phyloP scores from a whole-genome alignment of 352 stramenopile genomes.

The Phytophthora cactorum region DNA sequence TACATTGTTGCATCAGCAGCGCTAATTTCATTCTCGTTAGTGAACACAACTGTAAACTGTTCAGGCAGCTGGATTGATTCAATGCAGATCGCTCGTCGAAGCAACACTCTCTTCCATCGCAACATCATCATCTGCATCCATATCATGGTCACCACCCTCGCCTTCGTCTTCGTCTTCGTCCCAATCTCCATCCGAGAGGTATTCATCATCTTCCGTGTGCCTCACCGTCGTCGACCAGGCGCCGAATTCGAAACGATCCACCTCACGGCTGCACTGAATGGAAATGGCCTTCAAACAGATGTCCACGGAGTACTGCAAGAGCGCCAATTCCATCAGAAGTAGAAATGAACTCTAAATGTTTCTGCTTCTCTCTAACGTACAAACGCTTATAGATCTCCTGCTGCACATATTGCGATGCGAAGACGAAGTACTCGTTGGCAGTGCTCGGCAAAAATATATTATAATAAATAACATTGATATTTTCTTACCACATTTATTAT shows the following conservation, averaged over 20 bases:
- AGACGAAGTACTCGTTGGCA: constrained; percentile 20
- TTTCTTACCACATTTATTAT: too few relatives aligned
- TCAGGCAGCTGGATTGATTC: neutral
- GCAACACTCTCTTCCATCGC: constrained; percentile 2
- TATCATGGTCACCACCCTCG: constrained; percentile 1
- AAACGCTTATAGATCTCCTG: constrained; percentile 15
- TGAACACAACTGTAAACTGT: too few relatives aligned
- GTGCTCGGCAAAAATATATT: too few relatives aligned
- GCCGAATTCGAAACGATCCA: constrained; percentile 8
- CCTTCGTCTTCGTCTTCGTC: too few relatives aligned
- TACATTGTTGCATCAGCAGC: neutral
- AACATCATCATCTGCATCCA: neutral
- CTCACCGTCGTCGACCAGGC: neutral
- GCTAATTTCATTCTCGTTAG: neutral
- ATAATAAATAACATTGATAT: too few relatives aligned
- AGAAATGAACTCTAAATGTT: constrained; percentile 1
- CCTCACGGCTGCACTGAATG: constrained; percentile 4
- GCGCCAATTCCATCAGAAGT: neutral
- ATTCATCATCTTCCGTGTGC: neutral
- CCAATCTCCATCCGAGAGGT: too few relatives aligned
- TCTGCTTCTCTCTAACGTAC: constrained; percentile 1
- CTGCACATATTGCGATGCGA: constrained; percentile 15
- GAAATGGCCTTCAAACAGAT: constrained; percentile 7
- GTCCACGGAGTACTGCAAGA: constrained; percentile 5
- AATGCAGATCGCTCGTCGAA: neutral